phyloP scores from a whole-genome alignment of 1,139 yeast species.

The Taphrina flavorubra region DNA sequence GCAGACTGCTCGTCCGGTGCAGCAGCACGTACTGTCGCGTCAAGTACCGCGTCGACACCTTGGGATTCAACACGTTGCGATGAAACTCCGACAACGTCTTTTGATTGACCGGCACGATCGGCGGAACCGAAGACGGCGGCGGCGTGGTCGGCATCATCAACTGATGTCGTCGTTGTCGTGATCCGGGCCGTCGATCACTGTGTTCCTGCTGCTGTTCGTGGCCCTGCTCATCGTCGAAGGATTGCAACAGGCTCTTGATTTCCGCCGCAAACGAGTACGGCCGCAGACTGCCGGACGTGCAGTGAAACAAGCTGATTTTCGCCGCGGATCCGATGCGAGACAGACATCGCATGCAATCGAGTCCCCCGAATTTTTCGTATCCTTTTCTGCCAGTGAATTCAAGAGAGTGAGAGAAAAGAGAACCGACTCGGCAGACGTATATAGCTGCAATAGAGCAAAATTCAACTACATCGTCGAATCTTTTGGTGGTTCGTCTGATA shows the following conservation, averaged over 20 bases:
- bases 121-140: not conserved
- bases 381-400: no score
- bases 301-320: not conserved
- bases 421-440: no score
- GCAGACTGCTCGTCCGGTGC: slow-evolving; percentile 17
- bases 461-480: no score
- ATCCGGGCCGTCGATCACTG: no score
- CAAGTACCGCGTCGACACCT: slow-evolving; percentile 9
- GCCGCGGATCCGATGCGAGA: slow-evolving; percentile 4
- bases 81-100: slow-evolving; percentile 9
- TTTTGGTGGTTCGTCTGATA: not conserved
- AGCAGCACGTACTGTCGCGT: slow-evolving; percentile 6
- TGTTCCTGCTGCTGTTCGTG: no score
- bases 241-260: not conserved
- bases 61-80: slow-evolving; percentile 5
- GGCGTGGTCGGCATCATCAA: no score
- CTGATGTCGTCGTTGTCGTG: no score
- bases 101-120: not conserved
- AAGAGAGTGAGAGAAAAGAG: no score
- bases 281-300: slow-evolving; percentile 12
- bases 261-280: slow-evolving; percentile 20
- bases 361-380: not conserved
- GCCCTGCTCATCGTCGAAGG: slow-evolving; percentile 3
- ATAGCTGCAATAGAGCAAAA: no score
- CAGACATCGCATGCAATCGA: slow-evolving; percentile 25